These are phyloP conservation scores for Kazachstania martiniae DNA, from an alignment of 805 yeast genomes.

Conservation along the genomic window DNA sequence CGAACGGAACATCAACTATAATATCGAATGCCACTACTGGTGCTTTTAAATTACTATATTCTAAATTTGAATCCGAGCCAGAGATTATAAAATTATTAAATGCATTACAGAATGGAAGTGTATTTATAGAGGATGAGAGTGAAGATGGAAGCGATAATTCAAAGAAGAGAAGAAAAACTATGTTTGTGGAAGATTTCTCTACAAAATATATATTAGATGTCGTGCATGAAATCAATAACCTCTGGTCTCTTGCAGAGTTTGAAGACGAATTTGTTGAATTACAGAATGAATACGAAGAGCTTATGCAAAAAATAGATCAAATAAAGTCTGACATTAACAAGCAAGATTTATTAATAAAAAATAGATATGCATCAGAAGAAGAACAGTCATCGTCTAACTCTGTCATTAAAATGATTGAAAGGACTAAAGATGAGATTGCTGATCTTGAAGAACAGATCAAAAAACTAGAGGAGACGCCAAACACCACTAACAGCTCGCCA, in stretches of 20 bases:
- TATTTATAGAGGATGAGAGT: constrained; percentile 26
- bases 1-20: constrained; percentile 2
- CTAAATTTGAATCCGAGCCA: constrained; percentile 24
- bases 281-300: constrained; percentile 34
- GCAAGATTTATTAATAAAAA: constrained; percentile 22
- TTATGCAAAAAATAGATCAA: constrained; percentile 30
- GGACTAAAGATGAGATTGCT: constrained; percentile 37
- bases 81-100: constrained; percentile 31
- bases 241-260: constrained; percentile 31
- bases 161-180: constrained; percentile 21
- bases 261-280: constrained; percentile 33
- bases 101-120: constrained; percentile 33
- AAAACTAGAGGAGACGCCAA: constrained; percentile 2
- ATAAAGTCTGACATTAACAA: constrained; percentile 14
- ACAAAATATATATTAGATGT: constrained; percentile 20
- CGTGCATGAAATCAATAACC: constrained; percentile 24
- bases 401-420: constrained; percentile 32
- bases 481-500: neutral
- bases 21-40: constrained; percentile 4
- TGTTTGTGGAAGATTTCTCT: constrained; percentile 31
- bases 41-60: constrained; percentile 25
- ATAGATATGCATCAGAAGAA: constrained; percentile 9
- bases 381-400: constrained; percentile 7
- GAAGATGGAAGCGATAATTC: constrained; percentile 14
- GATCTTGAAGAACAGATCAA: constrained; percentile 31